Evolutionary conservation across 495 filamentous ascomycete genomes (phyloP), one percentile per base, ranked within the genome.

Genomic region (Hyaloscypha variabilis): DNA sequence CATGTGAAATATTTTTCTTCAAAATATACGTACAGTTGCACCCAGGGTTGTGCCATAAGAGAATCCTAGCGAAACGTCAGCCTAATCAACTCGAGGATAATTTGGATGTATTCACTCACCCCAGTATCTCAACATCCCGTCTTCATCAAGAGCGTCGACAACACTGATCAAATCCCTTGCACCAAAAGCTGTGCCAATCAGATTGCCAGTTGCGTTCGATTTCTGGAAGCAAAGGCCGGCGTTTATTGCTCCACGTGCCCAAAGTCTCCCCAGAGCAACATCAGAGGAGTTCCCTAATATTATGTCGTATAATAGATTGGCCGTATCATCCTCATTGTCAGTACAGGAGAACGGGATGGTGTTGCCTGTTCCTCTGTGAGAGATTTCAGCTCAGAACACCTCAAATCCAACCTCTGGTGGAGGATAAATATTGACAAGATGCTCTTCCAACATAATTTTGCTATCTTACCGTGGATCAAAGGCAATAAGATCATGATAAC

Each of bases 31-130:
- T 17, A 46, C 39, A 17, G 74, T 91, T 76, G 83, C 76, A 0
- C 87, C 88, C 8, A 90, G 81, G 2, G 85, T 74, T 1, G 87
- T 88, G 8, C 88, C 88, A 67, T 91, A 91, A 5, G 85, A 88
- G n/a, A 88, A 81, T 11, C 89, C 82, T 65, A 49, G 11, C 21
- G 42, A 11, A 50, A 42, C 25, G 49, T 63, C 17, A 56, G 52
- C n/a, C 19, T 61, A n/a, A n/a, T n/a, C n/a, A n/a, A n/a, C n/a
- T n/a, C n/a, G n/a, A n/a, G n/a, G n/a, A n/a, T n/a, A n/a, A n/a
- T n/a, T n/a, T n/a, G n/a, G n/a, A n/a, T n/a, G n/a, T 11, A 0
- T 56, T 29, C 4, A 62, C 75, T 72, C 30, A 79, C 81, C 81
- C 78, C 76, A 83, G 61, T 76, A 83, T 56, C 77, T 68, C 23